These are phyloP conservation scores for Clarireedia monteithiana DNA, from an alignment of 2,329 filamentous ascomycete genomes.

Conservation along the genomic window DNA sequence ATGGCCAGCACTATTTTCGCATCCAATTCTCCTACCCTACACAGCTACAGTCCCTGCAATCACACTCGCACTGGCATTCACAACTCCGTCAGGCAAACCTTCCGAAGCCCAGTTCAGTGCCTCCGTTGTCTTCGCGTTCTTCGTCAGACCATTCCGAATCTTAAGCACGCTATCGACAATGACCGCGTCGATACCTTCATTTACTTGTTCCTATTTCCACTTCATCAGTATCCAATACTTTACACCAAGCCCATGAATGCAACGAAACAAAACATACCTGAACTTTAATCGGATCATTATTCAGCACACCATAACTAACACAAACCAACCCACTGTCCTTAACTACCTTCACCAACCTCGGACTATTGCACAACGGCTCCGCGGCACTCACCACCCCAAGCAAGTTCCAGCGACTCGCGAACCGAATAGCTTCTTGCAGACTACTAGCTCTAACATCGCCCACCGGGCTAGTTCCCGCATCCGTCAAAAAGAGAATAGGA, in stretches of 20 bases:
- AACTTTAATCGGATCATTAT: slow-evolving; percentile 81
- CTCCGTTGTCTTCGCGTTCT: slow-evolving; percentile 18
- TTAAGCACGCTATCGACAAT: slow-evolving; percentile 94
- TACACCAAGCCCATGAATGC: not conserved
- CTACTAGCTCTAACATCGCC: slow-evolving; percentile 87
- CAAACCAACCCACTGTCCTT: slow-evolving; percentile 93
- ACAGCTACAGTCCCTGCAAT: not conserved
- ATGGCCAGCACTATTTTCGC: too few relatives aligned
- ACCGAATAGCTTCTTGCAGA: slow-evolving; percentile 90
- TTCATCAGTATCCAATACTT: slow-evolving; percentile 4
- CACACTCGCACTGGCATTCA: not conserved
- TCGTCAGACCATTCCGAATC: slow-evolving; percentile 73
- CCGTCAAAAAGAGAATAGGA: slow-evolving; percentile 88
- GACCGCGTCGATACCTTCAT: slow-evolving; percentile 93
- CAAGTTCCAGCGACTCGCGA: slow-evolving; percentile 90
- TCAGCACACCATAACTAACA: slow-evolving; percentile 84
- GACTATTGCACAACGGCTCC: slow-evolving; percentile 81
- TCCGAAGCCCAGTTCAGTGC: not conserved
- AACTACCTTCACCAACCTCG: slow-evolving; percentile 81
- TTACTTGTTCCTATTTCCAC: slow-evolving; percentile 56
- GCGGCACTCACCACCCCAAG: slow-evolving; percentile 86
- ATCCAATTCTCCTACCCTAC: too few relatives aligned
- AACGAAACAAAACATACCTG: slow-evolving; percentile 51
- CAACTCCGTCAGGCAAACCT: not conserved
- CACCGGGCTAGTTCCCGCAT: slow-evolving; percentile 73